Conservation (phyloP, 495 filamentous ascomycete species). For the Tetracladium marchalianum region DNA sequence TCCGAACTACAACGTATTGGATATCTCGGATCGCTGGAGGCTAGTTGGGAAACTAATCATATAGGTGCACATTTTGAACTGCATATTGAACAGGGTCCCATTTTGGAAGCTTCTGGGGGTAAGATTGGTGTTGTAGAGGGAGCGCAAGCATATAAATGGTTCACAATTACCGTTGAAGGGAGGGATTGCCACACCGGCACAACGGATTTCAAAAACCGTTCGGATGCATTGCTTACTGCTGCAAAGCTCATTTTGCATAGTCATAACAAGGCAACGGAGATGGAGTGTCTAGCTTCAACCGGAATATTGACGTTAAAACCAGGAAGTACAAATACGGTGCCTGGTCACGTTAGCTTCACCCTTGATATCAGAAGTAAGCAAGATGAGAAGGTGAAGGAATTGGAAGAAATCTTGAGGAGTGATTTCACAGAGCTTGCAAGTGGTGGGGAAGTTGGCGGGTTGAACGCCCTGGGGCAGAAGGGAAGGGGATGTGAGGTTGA, state of each 20-base stretch:
- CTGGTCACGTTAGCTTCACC: constrained; percentile 56
- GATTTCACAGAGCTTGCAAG: constrained; percentile 50
- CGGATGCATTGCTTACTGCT: constrained; percentile 58
- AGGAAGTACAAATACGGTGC: constrained; percentile 67
- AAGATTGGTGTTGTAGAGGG: constrained; percentile 64
- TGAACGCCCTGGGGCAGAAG: constrained; percentile 29
- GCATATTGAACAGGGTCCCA: constrained; percentile 62
- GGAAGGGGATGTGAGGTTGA: constrained; percentile 47
- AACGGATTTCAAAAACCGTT: constrained; percentile 49
- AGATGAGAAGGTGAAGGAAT: constrained; percentile 41
- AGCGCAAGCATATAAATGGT: constrained; percentile 64
- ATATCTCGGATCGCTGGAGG: constrained; percentile 51
- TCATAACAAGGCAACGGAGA: constrained; percentile 47
- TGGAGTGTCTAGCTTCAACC: constrained; percentile 55
- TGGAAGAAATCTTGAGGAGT: constrained; percentile 43
- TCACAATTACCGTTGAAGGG: constrained; percentile 54
- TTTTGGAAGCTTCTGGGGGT: constrained; percentile 49
- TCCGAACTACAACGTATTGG: constrained; percentile 60
- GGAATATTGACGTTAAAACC: constrained; percentile 60
- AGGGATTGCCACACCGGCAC: constrained; percentile 68
- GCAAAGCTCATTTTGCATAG: constrained; percentile 58
- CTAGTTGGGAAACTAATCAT: constrained; percentile 49
- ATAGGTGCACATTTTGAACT: constrained; percentile 78
- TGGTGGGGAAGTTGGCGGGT: constrained; percentile 29
- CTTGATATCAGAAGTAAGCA: constrained; percentile 61